phyloP scores from a whole-genome alignment of 78 protist genomes.

The Cavenderia fasciculata region DNA sequence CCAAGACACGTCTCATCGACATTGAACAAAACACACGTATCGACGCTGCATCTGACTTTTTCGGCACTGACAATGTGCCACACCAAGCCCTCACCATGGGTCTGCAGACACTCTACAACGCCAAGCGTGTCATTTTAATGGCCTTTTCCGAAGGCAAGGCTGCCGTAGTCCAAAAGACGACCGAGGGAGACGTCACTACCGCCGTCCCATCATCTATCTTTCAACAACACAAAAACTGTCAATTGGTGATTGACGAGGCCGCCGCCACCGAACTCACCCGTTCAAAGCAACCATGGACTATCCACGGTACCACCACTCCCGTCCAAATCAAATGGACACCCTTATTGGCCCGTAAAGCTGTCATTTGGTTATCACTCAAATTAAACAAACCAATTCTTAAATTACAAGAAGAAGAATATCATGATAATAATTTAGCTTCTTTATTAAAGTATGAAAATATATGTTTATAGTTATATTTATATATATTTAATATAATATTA shows the following conservation, averaged over 20 bases:
- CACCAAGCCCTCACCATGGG: conserved; percentile 89
- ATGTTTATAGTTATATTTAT: no score
- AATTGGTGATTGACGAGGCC: conserved; percentile 38
- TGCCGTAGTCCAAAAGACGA: conserved; percentile 31
- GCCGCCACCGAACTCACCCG: conserved; percentile 74
- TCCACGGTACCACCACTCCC: conserved; percentile 15
- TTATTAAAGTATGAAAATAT: conserved; percentile 8
- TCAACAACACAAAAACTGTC: conserved; percentile 36
- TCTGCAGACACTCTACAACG: conserved; percentile 47
- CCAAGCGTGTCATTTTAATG: conserved; percentile 49
- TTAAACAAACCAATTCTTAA: conserved; percentile 61
- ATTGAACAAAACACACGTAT: conserved; percentile 68
- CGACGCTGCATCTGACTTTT: conserved; percentile 80
- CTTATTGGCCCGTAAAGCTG: conserved; percentile 55
- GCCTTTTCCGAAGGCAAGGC: conserved; percentile 81
- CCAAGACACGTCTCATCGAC: conserved; percentile 63
- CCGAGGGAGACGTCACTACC: conserved; percentile 29
- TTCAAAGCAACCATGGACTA: conserved; percentile 59
- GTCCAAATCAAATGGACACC: conserved; percentile 71
- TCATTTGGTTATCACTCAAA: conserved; percentile 69
- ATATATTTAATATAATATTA: neutral
- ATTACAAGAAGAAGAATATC: conserved; percentile 71
- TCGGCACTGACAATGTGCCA: conserved; percentile 77
- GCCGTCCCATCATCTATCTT: conserved; percentile 39
- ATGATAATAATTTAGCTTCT: conserved; percentile 21